Evolutionary conservation across 306 rosid species (phyloP).

Genomic region (Citrullus amarus): DNA sequence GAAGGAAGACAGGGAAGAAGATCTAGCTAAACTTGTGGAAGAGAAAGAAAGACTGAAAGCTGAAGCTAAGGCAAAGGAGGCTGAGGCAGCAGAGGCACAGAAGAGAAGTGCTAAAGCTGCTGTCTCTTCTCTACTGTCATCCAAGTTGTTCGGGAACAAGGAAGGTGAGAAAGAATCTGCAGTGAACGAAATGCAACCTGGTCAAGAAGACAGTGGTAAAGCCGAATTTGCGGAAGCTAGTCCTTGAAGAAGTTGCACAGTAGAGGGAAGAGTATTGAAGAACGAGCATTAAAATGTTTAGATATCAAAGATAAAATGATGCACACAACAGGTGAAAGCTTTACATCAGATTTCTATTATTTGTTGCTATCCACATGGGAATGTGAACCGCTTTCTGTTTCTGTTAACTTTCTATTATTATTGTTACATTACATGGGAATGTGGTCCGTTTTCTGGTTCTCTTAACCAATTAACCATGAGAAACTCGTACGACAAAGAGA

Average conservation of each 20-base stretch:
- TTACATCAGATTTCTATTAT: slow-evolving; percentile 11
- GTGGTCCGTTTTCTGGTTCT: neutral
- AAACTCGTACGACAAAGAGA: neutral
- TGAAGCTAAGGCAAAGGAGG: slow-evolving; percentile 91
- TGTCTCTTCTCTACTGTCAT: slow-evolving; percentile 61
- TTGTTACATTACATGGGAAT: neutral
- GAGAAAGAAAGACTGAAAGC: slow-evolving; percentile 91
- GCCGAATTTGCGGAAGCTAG: neutral
- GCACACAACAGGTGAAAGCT: slow-evolving; percentile 24
- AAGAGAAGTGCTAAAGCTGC: slow-evolving; percentile 76
- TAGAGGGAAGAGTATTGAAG: neutral
- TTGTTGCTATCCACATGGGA: neutral
- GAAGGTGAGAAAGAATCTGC: slow-evolving; percentile 23
- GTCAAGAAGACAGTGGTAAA: slow-evolving; percentile 9
- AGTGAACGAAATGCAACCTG: slow-evolving; percentile 18
- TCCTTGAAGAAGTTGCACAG: neutral
- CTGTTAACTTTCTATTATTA: neutral
- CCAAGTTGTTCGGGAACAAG: slow-evolving; percentile 70
- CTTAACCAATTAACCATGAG: neutral
- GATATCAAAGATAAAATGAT: neutral
- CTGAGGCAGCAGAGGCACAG: slow-evolving; percentile 88
- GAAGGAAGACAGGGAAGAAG: slow-evolving; percentile 82
- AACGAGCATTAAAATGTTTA: slow-evolving; percentile 14
- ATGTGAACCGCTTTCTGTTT: neutral
- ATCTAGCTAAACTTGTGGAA: slow-evolving; percentile 67